Evolutionary conservation across 2,329 filamentous ascomycete genomes (phyloP).

Genomic region (Epicoccum sorghinum): DNA sequence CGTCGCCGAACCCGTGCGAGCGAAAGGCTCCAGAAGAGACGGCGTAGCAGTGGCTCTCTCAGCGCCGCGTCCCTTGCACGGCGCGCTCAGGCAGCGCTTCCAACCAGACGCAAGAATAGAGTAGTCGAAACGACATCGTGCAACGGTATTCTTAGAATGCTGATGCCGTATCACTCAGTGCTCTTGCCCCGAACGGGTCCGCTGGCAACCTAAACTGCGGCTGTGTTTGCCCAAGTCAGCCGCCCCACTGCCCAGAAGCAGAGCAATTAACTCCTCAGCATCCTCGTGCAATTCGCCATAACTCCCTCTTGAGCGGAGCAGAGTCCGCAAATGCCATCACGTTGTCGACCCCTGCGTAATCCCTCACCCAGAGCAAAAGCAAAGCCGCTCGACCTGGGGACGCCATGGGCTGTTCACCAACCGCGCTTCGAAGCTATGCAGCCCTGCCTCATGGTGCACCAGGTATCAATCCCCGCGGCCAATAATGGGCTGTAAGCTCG

Average conservation of each 20-base stretch:
- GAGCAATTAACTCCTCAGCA: constrained; percentile 26
- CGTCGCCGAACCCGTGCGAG: background rate
- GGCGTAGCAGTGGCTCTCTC: too few species aligned
- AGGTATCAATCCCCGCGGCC: constrained; percentile 25
- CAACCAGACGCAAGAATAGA: too few species aligned
- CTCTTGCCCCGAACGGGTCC: constrained; percentile 29
- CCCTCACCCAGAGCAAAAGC: constrained; percentile 7
- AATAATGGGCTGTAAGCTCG: constrained; percentile 16
- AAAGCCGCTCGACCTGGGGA: constrained; percentile 12
- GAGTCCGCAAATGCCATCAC: constrained; percentile 3
- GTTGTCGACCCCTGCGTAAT: constrained; percentile 5
- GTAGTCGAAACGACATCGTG: constrained; percentile 13
- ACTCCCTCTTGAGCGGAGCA: constrained; percentile 12
- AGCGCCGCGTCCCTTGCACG: too few species aligned
- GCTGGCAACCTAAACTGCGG: constrained; percentile 37
- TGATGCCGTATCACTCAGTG: constrained; percentile 38
- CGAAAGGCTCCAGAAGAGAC: background rate
- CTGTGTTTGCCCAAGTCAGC: constrained; percentile 41
- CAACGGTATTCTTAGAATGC: constrained; percentile 43
- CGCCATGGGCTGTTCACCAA: constrained; percentile 8
- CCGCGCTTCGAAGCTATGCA: constrained; percentile 6
- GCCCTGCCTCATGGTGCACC: constrained; percentile 16
- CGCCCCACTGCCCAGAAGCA: constrained; percentile 30
- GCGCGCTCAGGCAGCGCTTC: too few species aligned
- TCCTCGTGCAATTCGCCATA: constrained; percentile 21